Evolutionary conservation across 2,329 filamentous ascomycete species (phyloP).

Genomic region (Aspergillus latus): DNA sequence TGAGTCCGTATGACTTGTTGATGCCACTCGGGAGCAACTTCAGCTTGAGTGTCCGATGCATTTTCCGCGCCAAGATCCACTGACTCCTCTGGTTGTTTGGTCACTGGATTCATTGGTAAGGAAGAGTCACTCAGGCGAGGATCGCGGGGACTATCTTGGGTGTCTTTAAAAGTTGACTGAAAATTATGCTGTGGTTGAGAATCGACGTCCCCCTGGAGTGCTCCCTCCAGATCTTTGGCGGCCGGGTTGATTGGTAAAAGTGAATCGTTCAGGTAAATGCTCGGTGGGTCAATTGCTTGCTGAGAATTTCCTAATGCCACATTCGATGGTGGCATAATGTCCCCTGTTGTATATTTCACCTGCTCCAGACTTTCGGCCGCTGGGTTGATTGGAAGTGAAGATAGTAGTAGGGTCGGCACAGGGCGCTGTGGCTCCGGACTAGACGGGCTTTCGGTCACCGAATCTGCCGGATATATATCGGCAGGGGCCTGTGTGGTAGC

Average conservation of each 20-base stretch:
- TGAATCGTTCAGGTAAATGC: neutral
- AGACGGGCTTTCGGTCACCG: conserved; percentile 14
- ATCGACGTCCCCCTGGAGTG: conserved; percentile 5
- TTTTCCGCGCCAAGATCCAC: neutral
- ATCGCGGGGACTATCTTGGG: conserved; percentile 10
- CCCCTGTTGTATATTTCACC: neutral
- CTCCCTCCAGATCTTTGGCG: neutral
- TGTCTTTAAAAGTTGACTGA: conserved; percentile 14
- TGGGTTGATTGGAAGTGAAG: conserved; percentile 36
- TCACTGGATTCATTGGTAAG: neutral
- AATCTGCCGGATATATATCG: neutral
- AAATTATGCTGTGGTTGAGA: conserved; percentile 15
- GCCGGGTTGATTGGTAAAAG: conserved; percentile 3
- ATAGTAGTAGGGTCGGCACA: conserved; percentile 30
- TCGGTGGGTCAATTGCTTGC: neutral
- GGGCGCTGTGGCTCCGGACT: conserved; percentile 14
- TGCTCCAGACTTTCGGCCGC: conserved; percentile 17
- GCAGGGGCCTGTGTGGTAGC: conserved; percentile 14
- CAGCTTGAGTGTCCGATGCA: neutral
- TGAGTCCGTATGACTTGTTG: conserved; percentile 6
- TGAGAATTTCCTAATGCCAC: neutral
- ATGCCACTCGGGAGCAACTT: neutral
- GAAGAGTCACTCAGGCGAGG: conserved; percentile 12
- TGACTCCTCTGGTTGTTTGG: neutral
- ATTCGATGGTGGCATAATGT: neutral